Conservation (phyloP, 495 filamentous ascomycete genomes). For the Letharia lupina region DNA sequence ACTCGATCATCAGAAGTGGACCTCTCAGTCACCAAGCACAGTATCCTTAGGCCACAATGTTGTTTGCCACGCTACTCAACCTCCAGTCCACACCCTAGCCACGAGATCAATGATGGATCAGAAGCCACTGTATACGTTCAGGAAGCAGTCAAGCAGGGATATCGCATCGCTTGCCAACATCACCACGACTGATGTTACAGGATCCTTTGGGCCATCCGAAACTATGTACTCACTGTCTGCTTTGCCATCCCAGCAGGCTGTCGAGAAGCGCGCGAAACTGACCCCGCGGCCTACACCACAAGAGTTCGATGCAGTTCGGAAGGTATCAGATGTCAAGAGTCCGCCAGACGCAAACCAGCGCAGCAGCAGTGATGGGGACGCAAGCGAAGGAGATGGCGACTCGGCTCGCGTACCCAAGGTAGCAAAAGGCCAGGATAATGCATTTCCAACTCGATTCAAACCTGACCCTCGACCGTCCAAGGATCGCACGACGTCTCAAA, state of each 20-base stretch:
- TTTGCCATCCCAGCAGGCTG: background rate
- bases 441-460: background rate
- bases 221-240: background rate
- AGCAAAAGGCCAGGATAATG: background rate
- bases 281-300: background rate
- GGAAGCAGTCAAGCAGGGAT: background rate
- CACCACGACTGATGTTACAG: no score
- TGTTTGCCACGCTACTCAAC: background rate
- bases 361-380: background rate
- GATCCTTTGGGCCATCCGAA: background rate
- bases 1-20: no score
- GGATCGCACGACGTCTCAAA: background rate
- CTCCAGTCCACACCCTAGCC: background rate
- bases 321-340: background rate
- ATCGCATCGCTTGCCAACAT: background rate
- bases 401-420: background rate
- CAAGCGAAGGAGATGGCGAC: background rate
- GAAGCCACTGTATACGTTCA: background rate
- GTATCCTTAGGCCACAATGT: background rate
- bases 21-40: no score
- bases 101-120: no score
- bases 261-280: background rate
- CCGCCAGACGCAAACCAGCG: background rate
- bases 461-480: background rate
- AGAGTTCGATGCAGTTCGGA: no score